Conservation (phyloP, 2,329 filamentous ascomycete genomes). For the Geosmithia flava region DNA sequence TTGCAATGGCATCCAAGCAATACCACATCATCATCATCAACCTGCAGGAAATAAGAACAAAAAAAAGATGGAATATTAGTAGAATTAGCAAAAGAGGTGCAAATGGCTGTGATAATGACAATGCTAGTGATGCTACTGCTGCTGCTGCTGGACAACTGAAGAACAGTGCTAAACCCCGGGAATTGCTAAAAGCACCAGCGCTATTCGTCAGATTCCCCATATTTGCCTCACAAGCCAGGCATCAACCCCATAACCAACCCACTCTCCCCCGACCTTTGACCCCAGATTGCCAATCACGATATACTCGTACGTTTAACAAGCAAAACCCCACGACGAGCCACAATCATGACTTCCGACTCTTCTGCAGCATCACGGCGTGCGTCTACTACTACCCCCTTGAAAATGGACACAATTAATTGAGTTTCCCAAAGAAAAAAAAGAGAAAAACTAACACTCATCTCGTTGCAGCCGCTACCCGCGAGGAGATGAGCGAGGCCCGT, state of each 20-base stretch:
- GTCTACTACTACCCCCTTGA: constrained; percentile 10
- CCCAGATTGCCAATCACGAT: constrained; percentile 3
- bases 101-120: not conserved
- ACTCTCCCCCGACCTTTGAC: constrained; percentile 14
- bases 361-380: constrained; percentile 24
- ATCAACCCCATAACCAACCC: constrained; percentile 1
- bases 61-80: too few relatives aligned
- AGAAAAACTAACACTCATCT: constrained; percentile 6
- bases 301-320: not conserved
- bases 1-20: not conserved
- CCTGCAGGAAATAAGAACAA: too few relatives aligned
- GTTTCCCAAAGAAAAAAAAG: too few relatives aligned
- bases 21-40: not conserved
- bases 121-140: not conserved
- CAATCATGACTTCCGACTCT: constrained; percentile 21
- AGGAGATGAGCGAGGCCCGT: constrained; percentile 87
- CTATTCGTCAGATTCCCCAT: not conserved
- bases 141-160: too few relatives aligned
- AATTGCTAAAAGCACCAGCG: not conserved
- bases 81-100: too few relatives aligned
- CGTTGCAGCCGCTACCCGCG: constrained; percentile 58
- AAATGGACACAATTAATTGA: not conserved
- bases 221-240: not conserved
- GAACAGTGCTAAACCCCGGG: not conserved
- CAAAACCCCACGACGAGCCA: constrained; percentile 3